Conservation (phyloP, 2,329 filamentous ascomycete species). For the Amylocarpus encephaloides region DNA sequence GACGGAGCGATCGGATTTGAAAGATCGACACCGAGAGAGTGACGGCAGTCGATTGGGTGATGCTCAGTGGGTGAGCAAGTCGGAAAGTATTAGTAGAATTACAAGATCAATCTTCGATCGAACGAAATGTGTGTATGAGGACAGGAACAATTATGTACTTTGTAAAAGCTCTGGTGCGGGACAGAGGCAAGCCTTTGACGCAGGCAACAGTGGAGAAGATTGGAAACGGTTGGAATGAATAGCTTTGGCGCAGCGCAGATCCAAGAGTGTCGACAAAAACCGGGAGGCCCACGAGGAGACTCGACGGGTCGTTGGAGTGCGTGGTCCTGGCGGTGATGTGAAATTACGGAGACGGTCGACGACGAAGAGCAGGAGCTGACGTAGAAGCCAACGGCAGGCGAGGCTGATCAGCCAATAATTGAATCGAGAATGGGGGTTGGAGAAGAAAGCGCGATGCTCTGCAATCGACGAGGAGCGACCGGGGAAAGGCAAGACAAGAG, state of each 20-base stretch:
- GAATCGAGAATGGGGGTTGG: neutral
- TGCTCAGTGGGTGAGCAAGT: constrained; percentile 13
- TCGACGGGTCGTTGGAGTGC: constrained; percentile 23
- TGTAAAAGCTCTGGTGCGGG: constrained; percentile 23
- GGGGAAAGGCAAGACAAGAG: constrained; percentile 19
- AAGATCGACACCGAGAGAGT: constrained; percentile 24
- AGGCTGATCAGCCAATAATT: too few relatives aligned
- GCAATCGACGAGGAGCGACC: constrained; percentile 27
- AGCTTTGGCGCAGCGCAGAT: constrained; percentile 21
- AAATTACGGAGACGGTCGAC: constrained; percentile 21
- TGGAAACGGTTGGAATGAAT: constrained; percentile 20
- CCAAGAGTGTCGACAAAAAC: constrained; percentile 23
- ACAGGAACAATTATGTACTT: constrained; percentile 25
- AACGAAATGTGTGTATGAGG: constrained; percentile 24
- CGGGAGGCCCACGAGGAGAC: constrained; percentile 18
- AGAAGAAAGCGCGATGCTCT: constrained; percentile 23
- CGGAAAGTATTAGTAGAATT: constrained; percentile 29
- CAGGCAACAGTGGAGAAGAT: constrained; percentile 22
- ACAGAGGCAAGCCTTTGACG: constrained; percentile 26
- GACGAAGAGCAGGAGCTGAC: constrained; percentile 2
- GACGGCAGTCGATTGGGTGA: constrained; percentile 21
- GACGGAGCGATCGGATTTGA: constrained; percentile 2
- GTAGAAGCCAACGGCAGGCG: too few relatives aligned
- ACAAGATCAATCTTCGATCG: constrained; percentile 22
- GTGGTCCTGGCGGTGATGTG: constrained; percentile 13